These are phyloP conservation scores for Blastomyces gilchristii DNA, from an alignment of 2,329 filamentous ascomycete species.

Conservation along the genomic window DNA sequence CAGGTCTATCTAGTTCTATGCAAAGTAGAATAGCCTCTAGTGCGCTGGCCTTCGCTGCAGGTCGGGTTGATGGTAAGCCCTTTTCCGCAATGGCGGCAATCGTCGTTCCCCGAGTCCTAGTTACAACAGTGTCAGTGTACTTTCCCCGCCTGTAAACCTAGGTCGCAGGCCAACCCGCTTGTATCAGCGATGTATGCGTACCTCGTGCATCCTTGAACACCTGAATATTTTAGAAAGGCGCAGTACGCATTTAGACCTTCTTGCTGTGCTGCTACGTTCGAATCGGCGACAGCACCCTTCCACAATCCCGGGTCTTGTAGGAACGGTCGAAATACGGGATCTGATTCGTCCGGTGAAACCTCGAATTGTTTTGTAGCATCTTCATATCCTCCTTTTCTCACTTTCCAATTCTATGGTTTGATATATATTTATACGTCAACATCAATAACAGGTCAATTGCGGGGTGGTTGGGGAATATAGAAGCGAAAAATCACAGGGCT, in stretches of 20 bases:
- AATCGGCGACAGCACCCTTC: constrained; percentile 88
- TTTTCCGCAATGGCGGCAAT: constrained; percentile 81
- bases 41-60: constrained; percentile 76
- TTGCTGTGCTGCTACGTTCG: constrained; percentile 92
- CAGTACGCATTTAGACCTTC: constrained; percentile 82
- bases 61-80: constrained; percentile 74
- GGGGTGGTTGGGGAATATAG: not conserved
- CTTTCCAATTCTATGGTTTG: constrained; percentile 70
- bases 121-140: constrained; percentile 13
- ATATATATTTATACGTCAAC: not conserved
- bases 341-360: constrained; percentile 69
- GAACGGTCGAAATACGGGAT: constrained; percentile 80
- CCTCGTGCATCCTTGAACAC: constrained; percentile 65
- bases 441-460: not conserved
- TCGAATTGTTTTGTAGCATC: constrained; percentile 82
- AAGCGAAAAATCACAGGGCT: not conserved
- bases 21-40: constrained; percentile 80
- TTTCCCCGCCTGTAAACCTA: not conserved
- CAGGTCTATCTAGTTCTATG: constrained; percentile 77
- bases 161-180: not conserved
- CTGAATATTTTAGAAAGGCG: constrained; percentile 85
- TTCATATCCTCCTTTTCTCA: constrained; percentile 89
- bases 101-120: constrained; percentile 61
- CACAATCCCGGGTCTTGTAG: constrained; percentile 72
- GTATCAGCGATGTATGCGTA: constrained; percentile 25